Evolutionary conservation across 148 eudicot genomes (phyloP), one percentile per base, ranked within the genome.

Genomic region (Tetragonia tetragonoides): DNA sequence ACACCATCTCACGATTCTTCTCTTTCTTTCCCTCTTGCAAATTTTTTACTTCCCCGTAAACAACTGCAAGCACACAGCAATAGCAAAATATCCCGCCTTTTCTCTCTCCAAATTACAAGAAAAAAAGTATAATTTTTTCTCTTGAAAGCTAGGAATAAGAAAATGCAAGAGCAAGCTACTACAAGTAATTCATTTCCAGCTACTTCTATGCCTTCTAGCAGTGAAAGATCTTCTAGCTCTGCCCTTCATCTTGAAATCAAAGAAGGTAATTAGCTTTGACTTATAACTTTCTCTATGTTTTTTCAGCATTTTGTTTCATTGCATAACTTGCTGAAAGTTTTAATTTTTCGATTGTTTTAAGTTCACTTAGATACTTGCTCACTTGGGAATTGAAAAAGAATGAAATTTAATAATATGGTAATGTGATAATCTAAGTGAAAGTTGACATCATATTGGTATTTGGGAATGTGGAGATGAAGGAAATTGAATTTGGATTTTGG

Each of bases 151-250:
- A 38, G 54, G 7, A 40, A 81, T 7, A 23, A 38, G 41, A 5
- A 89, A 83, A 92, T 95, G 99, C 91, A 81, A 75, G 97, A 93
- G 21, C 97, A 90, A 82, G 90, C 91, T 6, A 74, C 83, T 14
- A 86, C 93, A 0, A 95, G 97, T 74, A 67, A 74, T 73, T 95
- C 99, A 0, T 41, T 90, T 65, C 90, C 91, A 6, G 96, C 92
- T 0, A 90, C 79, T 68, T 91, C 96, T 42, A 44, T 91, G 78
- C 97, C 99, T 68, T 95, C 99, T 6, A 93, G 99, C 74, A 95
- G 99, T 69, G 99, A 95, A 81, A 90, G 97, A 86, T 95, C 99
- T 83, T 95, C 99, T 12, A 93, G 97, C 74, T 95, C 99, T 76
- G 97, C 97, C 21, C 88, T 90, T 68, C 97, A 89, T 18, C 81